These are phyloP conservation scores for Pistacia vera DNA, from an alignment of 345 rosid species.

Conservation along the genomic window DNA sequence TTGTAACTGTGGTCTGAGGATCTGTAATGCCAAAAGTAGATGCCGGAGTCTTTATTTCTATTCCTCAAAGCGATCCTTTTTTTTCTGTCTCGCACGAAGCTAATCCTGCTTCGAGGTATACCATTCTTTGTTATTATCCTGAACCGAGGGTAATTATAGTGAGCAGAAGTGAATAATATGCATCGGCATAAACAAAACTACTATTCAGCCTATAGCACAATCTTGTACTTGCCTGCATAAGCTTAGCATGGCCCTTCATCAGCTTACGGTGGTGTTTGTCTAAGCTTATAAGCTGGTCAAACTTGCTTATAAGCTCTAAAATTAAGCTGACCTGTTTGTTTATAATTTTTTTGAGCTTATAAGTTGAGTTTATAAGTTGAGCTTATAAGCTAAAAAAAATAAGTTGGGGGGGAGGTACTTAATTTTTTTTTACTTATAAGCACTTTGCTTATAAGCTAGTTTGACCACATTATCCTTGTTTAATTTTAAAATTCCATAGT, in stretches of 20 bases:
- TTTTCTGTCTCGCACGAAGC: slow-evolving; percentile 12
- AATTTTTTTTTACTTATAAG: too few relatives aligned
- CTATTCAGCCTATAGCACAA: background rate
- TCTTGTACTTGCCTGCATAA: slow-evolving; percentile 19
- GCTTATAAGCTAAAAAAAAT: too few relatives aligned
- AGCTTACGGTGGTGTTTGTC: too few relatives aligned
- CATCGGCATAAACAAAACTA: background rate
- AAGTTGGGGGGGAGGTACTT: too few relatives aligned
- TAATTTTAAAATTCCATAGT: too few relatives aligned
- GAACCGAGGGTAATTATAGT: background rate
- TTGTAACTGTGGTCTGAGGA: background rate
- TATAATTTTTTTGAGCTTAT: too few relatives aligned
- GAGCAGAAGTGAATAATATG: background rate
- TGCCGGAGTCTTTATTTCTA: background rate
- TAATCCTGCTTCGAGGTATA: background rate
- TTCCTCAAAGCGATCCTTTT: background rate
- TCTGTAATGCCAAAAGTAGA: background rate
- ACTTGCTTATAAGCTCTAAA: too few relatives aligned
- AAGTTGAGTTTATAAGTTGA: too few relatives aligned
- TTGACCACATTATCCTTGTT: too few relatives aligned
- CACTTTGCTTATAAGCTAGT: too few relatives aligned
- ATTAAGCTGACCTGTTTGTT: too few relatives aligned
- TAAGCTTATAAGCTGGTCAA: too few relatives aligned
- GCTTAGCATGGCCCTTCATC: background rate
- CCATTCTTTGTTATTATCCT: slow-evolving; percentile 8